phyloP scores from a whole-genome alignment of 306 rosid genomes.

The Dalbergia cultrata region DNA sequence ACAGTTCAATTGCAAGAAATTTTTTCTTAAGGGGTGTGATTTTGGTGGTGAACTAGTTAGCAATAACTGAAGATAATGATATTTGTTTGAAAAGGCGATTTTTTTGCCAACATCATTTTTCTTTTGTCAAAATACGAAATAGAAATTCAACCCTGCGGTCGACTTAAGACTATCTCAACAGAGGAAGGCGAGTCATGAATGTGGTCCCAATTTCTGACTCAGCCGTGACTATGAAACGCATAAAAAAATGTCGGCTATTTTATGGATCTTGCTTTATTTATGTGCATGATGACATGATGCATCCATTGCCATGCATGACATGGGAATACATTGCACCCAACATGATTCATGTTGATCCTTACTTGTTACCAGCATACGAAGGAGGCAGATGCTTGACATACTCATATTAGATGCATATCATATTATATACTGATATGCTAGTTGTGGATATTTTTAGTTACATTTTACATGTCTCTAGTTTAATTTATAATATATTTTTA shows the following conservation, averaged over 20 bases:
- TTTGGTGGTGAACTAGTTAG: constrained; percentile 5
- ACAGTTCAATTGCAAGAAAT: neutral
- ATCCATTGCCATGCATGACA: constrained; percentile 26
- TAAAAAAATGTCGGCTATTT: constrained; percentile 10
- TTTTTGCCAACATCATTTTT: neutral
- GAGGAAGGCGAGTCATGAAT: constrained; percentile 51
- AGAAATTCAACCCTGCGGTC: constrained; percentile 1
- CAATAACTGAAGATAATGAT: constrained; percentile 6
- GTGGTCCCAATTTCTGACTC: constrained; percentile 67
- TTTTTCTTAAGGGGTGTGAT: neutral
- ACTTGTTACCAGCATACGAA: neutral
- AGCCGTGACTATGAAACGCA: constrained; percentile 58
- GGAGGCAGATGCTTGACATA: no score
- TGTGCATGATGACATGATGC: constrained; percentile 2
- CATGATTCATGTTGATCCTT: constrained; percentile 14
- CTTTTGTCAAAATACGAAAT: constrained; percentile 6
- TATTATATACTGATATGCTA: no score
- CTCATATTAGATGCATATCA: no score
- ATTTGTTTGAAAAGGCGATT: constrained; percentile 38
- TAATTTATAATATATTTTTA: no score
- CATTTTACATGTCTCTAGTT: no score
- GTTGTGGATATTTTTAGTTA: no score
- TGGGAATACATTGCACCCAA: neutral
- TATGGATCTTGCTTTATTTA: constrained; percentile 23
- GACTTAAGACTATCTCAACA: neutral